Evolutionary conservation across 768 basidiomycete species (phyloP).

Genomic region (Mycena crocata): DNA sequence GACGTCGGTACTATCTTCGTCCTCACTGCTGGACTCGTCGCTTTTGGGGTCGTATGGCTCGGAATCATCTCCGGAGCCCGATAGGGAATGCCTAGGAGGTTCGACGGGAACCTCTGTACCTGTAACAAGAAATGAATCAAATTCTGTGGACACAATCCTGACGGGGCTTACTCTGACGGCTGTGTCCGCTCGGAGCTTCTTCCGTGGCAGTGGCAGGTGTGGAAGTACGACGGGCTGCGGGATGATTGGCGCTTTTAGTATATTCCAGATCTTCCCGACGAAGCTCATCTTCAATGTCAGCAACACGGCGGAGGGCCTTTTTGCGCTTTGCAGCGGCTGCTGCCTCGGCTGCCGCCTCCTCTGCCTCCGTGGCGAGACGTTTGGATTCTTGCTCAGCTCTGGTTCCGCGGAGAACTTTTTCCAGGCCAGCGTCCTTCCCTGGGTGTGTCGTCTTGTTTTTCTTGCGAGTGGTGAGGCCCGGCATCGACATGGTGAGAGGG

Average conservation of each 20-base stretch:
- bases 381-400: neutral
- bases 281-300: conserved; percentile 12
- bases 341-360: neutral
- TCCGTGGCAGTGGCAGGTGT: neutral
- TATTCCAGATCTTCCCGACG: neutral
- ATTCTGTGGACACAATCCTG: neutral
- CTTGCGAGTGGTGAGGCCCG: neutral
- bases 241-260: neutral
- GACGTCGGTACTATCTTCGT: neutral
- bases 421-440: conserved; percentile 5
- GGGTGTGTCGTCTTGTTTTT: neutral
- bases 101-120: neutral
- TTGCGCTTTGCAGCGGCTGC: neutral
- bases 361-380: neutral
- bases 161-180: too few relatives aligned
- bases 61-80: neutral
- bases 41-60: neutral
- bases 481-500: conserved; percentile 10
- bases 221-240: neutral
- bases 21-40: neutral
- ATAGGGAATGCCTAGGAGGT: too few relatives aligned
- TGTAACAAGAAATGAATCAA: neutral
- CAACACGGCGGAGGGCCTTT: neutral
- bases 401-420: neutral
- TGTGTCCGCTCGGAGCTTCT: neutral